These are phyloP conservation scores for Malassezia japonica DNA, from an alignment of 1,284 basidiomycete genomes.

Conservation along the genomic window DNA sequence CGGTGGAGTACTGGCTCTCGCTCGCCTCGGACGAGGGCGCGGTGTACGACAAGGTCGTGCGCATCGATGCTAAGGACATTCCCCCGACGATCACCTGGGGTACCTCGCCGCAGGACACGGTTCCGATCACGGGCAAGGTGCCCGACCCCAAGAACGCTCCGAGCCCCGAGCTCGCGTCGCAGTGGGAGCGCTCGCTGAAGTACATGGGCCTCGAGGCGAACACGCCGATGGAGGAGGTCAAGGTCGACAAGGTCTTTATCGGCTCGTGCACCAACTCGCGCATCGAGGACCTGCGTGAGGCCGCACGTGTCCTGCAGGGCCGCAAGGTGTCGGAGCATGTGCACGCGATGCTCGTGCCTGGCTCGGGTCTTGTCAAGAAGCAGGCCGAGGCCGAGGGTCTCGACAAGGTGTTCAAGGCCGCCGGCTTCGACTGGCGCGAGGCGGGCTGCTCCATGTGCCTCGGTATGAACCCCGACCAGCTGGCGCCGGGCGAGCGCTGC, in stretches of 20 bases:
- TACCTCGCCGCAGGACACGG: constrained; percentile 41
- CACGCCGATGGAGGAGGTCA: constrained; percentile 44
- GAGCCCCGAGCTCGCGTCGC: constrained; percentile 28
- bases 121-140: constrained; percentile 40
- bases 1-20: constrained; percentile 39
- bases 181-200: constrained; percentile 34
- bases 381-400: constrained; percentile 48
- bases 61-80: constrained; percentile 42
- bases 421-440: constrained; percentile 47
- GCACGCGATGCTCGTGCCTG: constrained; percentile 46
- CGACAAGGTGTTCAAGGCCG: constrained; percentile 45
- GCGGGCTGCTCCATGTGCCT: constrained; percentile 48
- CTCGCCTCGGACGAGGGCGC: constrained; percentile 41
- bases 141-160: constrained; percentile 40
- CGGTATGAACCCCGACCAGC: constrained; percentile 48
- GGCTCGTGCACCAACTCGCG: constrained; percentile 47
- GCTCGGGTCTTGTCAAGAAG: constrained; percentile 46
- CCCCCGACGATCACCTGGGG: constrained; percentile 46
- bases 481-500: constrained; percentile 44
- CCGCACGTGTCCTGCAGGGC: constrained; percentile 41
- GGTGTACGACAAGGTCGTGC: constrained; percentile 40
- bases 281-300: constrained; percentile 44
- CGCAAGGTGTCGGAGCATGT: constrained; percentile 35
- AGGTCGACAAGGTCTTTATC: constrained; percentile 48
- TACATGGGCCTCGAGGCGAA: constrained; percentile 46